Base-by-base conservation (phyloP, 805 yeast genomes). In the Vanderwaltozyma tropicalis region DNA sequence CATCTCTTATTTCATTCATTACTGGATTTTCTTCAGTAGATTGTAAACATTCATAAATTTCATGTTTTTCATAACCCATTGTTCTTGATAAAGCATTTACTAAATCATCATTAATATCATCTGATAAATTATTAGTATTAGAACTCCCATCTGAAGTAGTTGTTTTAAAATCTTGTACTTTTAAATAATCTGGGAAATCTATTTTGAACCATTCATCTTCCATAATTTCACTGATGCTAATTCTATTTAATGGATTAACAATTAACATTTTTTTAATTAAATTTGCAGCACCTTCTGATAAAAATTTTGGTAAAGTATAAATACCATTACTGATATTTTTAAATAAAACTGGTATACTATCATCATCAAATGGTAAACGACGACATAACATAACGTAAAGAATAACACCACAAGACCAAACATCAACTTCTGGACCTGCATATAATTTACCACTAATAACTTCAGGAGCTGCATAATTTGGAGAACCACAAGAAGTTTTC, bases 381-480 rank as follows among this genome's bases (percentile, higher is more conserved):
- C 97, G 96, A 62, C 96, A 88, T 37, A 89, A 69, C 96, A 88
- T 88, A 38, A 88, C 97, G 50, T 88, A 89, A 38, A 88, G 67
- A 34, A 89, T 87, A 28, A 89, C 96, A 52, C 97, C 97, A 55
- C 95, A 83, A 0, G 94, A 82, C 97, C 97, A 88, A 39, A 88
- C 96, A 60, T 88, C 97, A 34, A 89, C 96, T 62, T 89, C 96
- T 3, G 97, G 96, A 9, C 97, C 97, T 2, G 96, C 97, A 51
- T 88, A 89, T 38, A 89, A 69, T 57, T 89, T 86, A 26, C 96
- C 96, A 43, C 88, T 77, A 41, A 88, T 88, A 21, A 88, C 96
- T 62, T 88, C 97, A 1, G 97, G 97, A 0, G 97, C 96, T 5
- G 97, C 96, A 60, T 88, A 88, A 57, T 89, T 89, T 39, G 97